Percentiles rank a stretch among this genome's conserved stretches.
phyloP scores from a whole-genome alignment of 169 alveolate genomes.

The Toxoplasma gondii region DNA sequence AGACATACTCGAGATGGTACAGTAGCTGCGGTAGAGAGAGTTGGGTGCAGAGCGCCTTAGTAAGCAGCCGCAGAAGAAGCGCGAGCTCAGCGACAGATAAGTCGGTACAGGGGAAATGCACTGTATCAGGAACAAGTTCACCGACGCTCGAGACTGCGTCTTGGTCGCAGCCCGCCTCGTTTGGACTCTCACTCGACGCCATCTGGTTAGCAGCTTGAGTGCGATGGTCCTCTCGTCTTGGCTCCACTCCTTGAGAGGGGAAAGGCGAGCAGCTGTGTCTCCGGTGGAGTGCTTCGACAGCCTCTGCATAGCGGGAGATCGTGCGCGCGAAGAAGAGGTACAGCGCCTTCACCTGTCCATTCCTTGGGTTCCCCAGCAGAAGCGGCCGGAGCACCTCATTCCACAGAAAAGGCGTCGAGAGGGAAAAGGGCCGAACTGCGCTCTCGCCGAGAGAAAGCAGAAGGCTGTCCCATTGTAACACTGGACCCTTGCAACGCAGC shows the following conservation, averaged over 20 bases:
- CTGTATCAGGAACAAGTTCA: not conserved
- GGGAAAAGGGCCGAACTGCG: not conserved
- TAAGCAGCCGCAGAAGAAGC: not conserved
- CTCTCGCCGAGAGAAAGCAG: not conserved
- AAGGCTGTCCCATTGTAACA: not conserved
- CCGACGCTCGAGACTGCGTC: not conserved
- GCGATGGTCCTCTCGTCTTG: not conserved
- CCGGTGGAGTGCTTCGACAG: not conserved
- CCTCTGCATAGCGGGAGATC: not conserved
- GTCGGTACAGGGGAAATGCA: conserved; percentile 7
- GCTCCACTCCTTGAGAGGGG: not conserved
- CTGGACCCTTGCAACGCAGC: not conserved
- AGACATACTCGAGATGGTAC: conserved; percentile 10
- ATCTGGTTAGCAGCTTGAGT: not conserved
- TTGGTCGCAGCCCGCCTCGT: not conserved
- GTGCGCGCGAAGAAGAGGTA: not conserved
- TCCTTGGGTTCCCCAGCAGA: not conserved
- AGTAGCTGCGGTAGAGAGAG: conserved; percentile 29
- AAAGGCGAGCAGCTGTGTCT: not conserved
- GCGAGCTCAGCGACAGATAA: conserved; percentile 2
- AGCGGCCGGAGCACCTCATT: conserved; percentile 11
- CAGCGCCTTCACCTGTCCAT: not conserved
- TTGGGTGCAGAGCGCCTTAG: not conserved
- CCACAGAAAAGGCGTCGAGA: not conserved
- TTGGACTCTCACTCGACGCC: not conserved